Evolutionary conservation across 805 yeast genomes (phyloP).

Genomic region (Nakazawaea anatomiae): DNA sequence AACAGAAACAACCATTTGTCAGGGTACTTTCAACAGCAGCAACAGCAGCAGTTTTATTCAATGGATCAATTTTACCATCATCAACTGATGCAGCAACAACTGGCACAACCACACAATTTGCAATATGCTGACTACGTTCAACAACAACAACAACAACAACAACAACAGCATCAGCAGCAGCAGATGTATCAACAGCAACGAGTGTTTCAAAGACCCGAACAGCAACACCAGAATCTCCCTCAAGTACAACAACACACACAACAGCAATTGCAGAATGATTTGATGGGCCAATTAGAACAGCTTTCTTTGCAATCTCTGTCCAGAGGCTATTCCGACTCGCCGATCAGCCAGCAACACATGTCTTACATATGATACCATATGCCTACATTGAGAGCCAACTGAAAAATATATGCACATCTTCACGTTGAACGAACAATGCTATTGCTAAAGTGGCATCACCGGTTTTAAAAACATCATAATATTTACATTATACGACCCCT

Average conservation of each 20-base stretch:
- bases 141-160: background rate
- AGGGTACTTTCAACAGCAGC: background rate
- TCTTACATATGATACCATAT: background rate
- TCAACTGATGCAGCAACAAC: slow-evolving; percentile 4
- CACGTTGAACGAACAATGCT: no score
- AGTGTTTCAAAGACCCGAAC: background rate
- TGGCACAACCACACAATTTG: background rate
- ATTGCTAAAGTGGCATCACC: no score
- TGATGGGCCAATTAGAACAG: slow-evolving; percentile 41
- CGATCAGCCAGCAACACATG: background rate
- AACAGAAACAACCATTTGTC: background rate
- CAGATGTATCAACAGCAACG: background rate
- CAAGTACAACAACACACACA: background rate
- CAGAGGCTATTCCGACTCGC: slow-evolving; percentile 31
- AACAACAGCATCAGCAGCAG: background rate
- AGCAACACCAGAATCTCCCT: background rate
- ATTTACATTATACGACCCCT: no score
- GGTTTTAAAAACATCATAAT: no score
- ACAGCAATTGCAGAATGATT: slow-evolving; percentile 10
- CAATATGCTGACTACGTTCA: background rate
- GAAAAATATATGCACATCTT: no score
- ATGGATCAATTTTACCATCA: slow-evolving; percentile 9
- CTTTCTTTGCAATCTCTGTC: slow-evolving; percentile 40
- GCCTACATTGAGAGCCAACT: background rate
- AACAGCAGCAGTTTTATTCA: background rate